Evolutionary conservation across 306 rosid genomes (phyloP).

Genomic region (Malus fusca): DNA sequence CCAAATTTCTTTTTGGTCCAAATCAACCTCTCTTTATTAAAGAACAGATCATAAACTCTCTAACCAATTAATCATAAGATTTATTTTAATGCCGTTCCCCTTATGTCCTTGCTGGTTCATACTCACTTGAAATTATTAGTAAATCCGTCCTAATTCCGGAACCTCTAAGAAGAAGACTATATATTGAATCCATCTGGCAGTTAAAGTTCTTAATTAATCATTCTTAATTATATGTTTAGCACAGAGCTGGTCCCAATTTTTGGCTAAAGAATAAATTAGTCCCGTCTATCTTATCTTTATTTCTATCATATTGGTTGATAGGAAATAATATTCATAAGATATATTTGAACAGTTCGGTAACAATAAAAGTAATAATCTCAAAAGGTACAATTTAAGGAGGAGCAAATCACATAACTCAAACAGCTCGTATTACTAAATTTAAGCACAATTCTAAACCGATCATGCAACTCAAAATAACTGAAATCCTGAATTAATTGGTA

Average conservation of each 20-base stretch:
- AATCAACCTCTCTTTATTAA: background rate
- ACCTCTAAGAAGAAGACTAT: background rate
- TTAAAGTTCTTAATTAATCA: background rate
- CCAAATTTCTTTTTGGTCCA: background rate
- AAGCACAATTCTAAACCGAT: background rate
- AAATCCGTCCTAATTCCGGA: background rate
- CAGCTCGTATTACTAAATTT: no score
- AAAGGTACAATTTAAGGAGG: background rate
- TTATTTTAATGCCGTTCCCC: background rate
- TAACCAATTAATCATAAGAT: background rate
- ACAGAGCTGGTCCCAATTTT: background rate
- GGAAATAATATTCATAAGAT: no score
- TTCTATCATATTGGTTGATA: background rate
- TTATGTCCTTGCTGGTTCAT: slow-evolving; percentile 1
- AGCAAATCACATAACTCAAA: background rate
- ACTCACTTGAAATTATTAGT: no score
- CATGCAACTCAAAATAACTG: background rate
- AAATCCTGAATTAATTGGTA: no score
- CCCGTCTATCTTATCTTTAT: background rate
- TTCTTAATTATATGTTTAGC: background rate
- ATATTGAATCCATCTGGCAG: background rate
- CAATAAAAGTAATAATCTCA: no score
- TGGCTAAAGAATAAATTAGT: background rate
- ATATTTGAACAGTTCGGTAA: background rate
- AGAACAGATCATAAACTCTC: slow-evolving; percentile 5